A percentile compares a stretch with the other conserved stretches of the same genome.
Conservation (phyloP, 192 early-diverging fungal species). For the Dissophora globulifera region DNA sequence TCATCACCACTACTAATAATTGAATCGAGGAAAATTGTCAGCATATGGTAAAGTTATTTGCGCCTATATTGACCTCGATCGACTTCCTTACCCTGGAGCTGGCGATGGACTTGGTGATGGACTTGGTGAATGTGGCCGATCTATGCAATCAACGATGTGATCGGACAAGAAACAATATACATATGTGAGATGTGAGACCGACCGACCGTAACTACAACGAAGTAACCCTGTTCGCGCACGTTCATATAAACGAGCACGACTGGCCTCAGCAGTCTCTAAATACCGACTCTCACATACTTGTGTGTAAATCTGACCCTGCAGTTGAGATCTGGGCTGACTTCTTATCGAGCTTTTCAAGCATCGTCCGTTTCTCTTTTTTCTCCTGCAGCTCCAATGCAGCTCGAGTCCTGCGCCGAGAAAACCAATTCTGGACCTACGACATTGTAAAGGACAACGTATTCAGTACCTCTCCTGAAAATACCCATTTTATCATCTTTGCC, state of each 20-base stretch:
- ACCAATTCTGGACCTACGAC: slow-evolving; percentile 31
- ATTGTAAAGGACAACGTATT: too few species aligned
- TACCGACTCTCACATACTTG: background rate
- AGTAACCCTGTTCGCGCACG: too few species aligned
- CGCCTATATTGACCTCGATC: background rate
- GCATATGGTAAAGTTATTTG: too few species aligned
- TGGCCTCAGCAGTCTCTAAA: too few species aligned
- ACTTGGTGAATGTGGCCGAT: background rate
- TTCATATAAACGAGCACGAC: too few species aligned
- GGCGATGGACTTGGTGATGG: slow-evolving; percentile 8
- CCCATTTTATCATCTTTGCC: too few species aligned
- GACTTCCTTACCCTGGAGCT: background rate
- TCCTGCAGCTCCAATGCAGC: slow-evolving; percentile 6
- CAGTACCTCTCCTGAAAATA: too few species aligned
- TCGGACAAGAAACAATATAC: too few species aligned
- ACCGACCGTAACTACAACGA: too few species aligned
- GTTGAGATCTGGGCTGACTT: background rate
- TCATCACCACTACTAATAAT: background rate
- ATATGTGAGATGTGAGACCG: too few species aligned
- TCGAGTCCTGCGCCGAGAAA: slow-evolving; percentile 24
- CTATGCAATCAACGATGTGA: background rate
- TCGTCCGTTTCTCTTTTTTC: slow-evolving; percentile 1
- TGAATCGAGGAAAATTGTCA: too few species aligned
- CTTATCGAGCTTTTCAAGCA: background rate
- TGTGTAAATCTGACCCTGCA: background rate